Evolutionary conservation across 2,329 filamentous ascomycete genomes (phyloP).

Genomic region (Fusarium nelsonii): DNA sequence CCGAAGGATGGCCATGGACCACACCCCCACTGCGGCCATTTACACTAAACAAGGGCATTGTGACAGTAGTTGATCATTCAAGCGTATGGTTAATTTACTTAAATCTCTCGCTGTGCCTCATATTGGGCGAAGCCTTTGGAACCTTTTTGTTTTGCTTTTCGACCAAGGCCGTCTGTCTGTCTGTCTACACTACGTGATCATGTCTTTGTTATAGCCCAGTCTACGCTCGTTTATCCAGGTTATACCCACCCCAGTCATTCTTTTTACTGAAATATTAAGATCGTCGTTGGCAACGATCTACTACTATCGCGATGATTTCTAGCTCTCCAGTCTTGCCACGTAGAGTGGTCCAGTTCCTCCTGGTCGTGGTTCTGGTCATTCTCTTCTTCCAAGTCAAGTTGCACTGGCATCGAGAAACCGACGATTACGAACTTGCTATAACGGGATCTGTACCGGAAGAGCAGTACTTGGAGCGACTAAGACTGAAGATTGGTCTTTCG

Average conservation of each 20-base stretch:
- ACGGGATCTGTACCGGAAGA: conserved; percentile 49
- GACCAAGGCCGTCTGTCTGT: conserved; percentile 13
- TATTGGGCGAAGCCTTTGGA: conserved; percentile 6
- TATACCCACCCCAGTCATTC: conserved; percentile 47
- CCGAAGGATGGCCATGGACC: conserved; percentile 34
- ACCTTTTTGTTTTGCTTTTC: not conserved
- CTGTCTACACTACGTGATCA: conserved; percentile 30
- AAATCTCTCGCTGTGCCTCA: conserved; percentile 42
- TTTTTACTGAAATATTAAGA: conserved; percentile 29
- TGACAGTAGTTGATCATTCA: conserved; percentile 17
- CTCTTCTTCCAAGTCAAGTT: conserved; percentile 44
- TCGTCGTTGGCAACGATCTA: conserved; percentile 18
- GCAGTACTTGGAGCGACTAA: conserved; percentile 50
- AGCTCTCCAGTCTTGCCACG: conserved; percentile 42
- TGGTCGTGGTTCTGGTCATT: conserved; percentile 45
- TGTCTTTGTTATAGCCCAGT: conserved; percentile 38
- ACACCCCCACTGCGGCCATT: conserved; percentile 39
- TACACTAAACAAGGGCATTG: conserved; percentile 42
- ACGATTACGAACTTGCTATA: conserved; percentile 26
- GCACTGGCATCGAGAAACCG: conserved; percentile 18
- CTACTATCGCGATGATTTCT: conserved; percentile 46
- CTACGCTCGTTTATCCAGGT: conserved; percentile 26
- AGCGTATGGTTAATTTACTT: conserved; percentile 36
- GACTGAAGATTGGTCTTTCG: conserved; percentile 47
- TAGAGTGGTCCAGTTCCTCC: conserved; percentile 43